Evolutionary conservation across 352 stramenopile genomes (phyloP), one percentile per base, ranked within the genome.

Genomic region (Phytophthora constricta): DNA sequence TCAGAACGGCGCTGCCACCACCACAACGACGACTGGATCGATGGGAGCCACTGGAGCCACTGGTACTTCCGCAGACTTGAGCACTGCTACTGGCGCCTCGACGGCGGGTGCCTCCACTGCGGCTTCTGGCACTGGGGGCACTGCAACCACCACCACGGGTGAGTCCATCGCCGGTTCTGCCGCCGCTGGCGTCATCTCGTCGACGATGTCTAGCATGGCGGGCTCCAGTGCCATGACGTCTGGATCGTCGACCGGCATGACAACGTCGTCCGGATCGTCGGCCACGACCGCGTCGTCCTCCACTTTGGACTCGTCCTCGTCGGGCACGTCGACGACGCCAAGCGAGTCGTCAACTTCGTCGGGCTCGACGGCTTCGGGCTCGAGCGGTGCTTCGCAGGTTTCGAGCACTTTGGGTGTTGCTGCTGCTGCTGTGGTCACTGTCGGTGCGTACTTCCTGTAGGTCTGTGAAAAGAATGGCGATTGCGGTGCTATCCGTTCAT

Each of bases 321-420:
- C 59, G 22, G 27, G 31, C 19, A 37, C 27, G 19, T 43, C 53
- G 3, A 49, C 34, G 23, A 49, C 62, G 31, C 57, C 60, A 13
- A 60, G 27, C n/a, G 39, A 49, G 26, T 58, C 55, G 25, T 46
- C 25, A 10, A 63, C 52, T 2, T 60, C 31, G 28, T 42, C 47
- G 20, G 17, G 37, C 27, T 56, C 34, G 22, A 64, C 62, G 39
- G 47, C 53, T 1, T 70, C 54, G 11, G 54, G 37, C 27, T 63
- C 56, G 23, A 63, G 56, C 22, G 31, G 56, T 43, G 56, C 56
- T 13, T n/a, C 45, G 23, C 56, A 63, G 31, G 31, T 63, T n/a
- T 22, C 23, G 2, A 17, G 11, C 28, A 27, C 31, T 3, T 28
- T 63, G 56, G 43, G 45, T 34, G 56, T 48, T 11, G 56, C 20